Percentiles rank a stretch among this genome's conserved stretches.
These are phyloP conservation scores for Isoetes taiwanensis DNA, from an alignment of 75 land plant genomes.

Conservation along the genomic window DNA sequence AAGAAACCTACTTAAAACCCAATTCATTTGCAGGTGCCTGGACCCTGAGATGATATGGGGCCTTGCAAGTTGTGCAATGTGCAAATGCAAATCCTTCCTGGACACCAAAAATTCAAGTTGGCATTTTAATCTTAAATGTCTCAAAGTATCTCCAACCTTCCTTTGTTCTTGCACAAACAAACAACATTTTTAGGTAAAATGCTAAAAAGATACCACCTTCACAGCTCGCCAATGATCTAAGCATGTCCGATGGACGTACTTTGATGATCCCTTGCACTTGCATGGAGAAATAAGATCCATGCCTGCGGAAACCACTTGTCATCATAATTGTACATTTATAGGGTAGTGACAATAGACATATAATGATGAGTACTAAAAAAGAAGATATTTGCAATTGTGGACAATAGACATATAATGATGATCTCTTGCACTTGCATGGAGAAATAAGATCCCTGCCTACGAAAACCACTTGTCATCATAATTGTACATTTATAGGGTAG, in stretches of 20 bases:
- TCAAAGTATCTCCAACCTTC: not conserved
- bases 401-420: too few relatives aligned
- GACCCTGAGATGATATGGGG: slow-evolving; percentile 4
- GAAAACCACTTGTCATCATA: too few relatives aligned
- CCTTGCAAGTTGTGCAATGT: slow-evolving; percentile 4
- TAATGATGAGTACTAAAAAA: too few relatives aligned
- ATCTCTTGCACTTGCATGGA: too few relatives aligned
- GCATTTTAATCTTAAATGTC: not conserved
- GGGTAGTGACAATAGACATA: too few relatives aligned
- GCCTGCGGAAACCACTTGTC: too few relatives aligned
- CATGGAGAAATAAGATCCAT: not conserved
- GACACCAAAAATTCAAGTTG: not conserved
- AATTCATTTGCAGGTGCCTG: slow-evolving; percentile 33
- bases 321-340: too few relatives aligned
- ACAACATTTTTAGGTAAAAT: not conserved
- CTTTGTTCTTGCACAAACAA: not conserved
- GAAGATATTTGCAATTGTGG: too few relatives aligned
- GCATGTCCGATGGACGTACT: not conserved
- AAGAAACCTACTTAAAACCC: slow-evolving; percentile 89
- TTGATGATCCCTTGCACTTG: not conserved
- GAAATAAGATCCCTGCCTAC: too few relatives aligned
- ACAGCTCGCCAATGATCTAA: slow-evolving; percentile 4
- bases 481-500: too few relatives aligned
- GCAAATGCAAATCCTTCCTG: slow-evolving; percentile 7
- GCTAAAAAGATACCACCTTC: not conserved